Conservation (phyloP, 2,329 filamentous ascomycete genomes). For the Hirsutella rhossiliensis region DNA sequence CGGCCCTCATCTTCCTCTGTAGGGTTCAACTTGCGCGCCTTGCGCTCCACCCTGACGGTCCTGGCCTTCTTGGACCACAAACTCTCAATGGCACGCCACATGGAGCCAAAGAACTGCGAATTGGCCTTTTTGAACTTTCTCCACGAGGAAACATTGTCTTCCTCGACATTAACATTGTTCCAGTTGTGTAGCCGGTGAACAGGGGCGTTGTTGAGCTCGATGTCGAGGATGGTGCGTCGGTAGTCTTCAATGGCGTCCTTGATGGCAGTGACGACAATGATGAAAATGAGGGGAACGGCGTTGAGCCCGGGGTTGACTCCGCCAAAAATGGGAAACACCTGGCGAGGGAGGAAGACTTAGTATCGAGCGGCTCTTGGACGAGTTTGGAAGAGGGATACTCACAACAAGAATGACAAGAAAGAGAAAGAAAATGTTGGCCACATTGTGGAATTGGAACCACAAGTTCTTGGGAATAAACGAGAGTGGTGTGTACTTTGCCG, state of each 20-base stretch:
- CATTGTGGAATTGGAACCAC: conserved; percentile 96
- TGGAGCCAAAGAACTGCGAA: conserved; percentile 44
- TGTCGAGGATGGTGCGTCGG: conserved; percentile 80
- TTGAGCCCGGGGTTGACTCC: conserved; percentile 81
- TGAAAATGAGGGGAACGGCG: conserved; percentile 85
- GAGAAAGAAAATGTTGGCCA: conserved; percentile 96
- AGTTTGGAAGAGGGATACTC: conserved; percentile 28
- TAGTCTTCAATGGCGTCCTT: conserved; percentile 97
- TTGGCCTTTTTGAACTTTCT: conserved; percentile 82
- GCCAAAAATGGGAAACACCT: conserved; percentile 97
- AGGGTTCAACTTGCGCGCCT: conserved; percentile 11
- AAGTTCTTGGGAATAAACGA: conserved; percentile 95
- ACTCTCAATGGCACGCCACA: conserved; percentile 35
- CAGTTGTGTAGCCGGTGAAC: conserved; percentile 82
- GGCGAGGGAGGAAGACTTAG: conserved; percentile 5
- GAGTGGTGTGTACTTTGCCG: conserved; percentile 90
- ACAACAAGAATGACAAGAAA: conserved; percentile 92
- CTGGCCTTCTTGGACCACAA: conserved; percentile 39
- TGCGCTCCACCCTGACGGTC: conserved; percentile 37
- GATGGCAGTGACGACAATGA: conserved; percentile 74
- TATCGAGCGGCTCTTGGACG: not conserved
- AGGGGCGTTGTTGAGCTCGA: conserved; percentile 88
- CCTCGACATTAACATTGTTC: conserved; percentile 85
- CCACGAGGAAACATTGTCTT: conserved; percentile 79
- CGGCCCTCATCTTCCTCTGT: conserved; percentile 39